phyloP scores from a whole-genome alignment of 2,329 filamentous ascomycete genomes.

The Cercospora brassicicola region DNA sequence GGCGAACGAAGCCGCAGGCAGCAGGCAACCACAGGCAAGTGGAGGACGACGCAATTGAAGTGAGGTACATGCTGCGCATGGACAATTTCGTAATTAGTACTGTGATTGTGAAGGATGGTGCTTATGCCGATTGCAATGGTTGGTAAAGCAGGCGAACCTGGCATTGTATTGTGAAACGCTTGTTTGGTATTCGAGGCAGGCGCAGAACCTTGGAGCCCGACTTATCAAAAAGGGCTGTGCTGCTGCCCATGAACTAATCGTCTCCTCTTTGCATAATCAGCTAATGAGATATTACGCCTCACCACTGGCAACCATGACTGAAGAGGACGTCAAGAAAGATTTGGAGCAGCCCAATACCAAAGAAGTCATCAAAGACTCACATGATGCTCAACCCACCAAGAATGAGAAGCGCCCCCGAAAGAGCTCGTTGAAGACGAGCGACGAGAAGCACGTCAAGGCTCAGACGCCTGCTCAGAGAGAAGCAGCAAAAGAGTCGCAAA shows the following conservation, averaged over 20 bases:
- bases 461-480: constrained; percentile 9
- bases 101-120: neutral
- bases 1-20: neutral
- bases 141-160: constrained; percentile 6
- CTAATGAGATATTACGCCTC: constrained; percentile 8
- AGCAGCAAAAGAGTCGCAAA: constrained; percentile 11
- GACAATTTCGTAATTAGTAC: neutral
- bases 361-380: neutral
- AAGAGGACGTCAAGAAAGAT: neutral
- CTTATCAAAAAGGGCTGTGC: constrained; percentile 4
- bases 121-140: constrained; percentile 6
- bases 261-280: neutral
- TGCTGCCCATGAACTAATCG: neutral
- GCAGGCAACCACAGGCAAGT: neutral
- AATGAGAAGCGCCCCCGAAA: constrained; percentile 5
- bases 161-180: constrained; percentile 2
- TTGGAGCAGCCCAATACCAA: neutral
- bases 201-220: constrained; percentile 6
- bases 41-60: neutral
- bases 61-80: neutral
- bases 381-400: constrained; percentile 4
- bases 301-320: constrained; percentile 7
- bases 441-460: neutral
- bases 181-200: constrained; percentile 12
- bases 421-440: neutral